Evolutionary conservation across 139 green algal genomes (phyloP).

Genomic region (Micractinium conductrix): DNA sequence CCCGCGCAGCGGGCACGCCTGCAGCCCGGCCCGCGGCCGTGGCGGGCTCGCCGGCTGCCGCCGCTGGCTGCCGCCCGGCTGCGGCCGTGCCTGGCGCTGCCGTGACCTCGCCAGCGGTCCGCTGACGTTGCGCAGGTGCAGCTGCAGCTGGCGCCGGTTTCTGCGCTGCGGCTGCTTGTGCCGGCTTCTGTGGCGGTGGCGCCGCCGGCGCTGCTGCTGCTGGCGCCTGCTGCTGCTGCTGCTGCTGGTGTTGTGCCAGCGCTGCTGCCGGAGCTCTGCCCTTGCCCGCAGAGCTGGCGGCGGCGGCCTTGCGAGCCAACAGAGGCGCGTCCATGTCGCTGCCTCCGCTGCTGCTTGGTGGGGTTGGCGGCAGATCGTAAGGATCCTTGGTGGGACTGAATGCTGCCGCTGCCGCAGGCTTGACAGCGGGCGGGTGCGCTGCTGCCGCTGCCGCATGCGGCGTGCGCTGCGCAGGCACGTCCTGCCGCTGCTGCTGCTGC

Average conservation of each 20-base stretch:
- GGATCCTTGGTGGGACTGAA: too few relatives aligned
- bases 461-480: background rate
- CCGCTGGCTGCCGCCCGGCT: too few relatives aligned
- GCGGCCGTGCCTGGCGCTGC: too few relatives aligned
- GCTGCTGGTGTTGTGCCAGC: background rate
- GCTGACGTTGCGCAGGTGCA: too few relatives aligned
- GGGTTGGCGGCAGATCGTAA: background rate
- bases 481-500: background rate
- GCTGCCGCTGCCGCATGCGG: background rate
- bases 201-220: background rate
- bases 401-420: background rate
- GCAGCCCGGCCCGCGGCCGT: too few relatives aligned
- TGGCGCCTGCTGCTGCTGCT: background rate
- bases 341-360: background rate
- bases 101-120: too few relatives aligned
- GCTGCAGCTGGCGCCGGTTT: background rate
- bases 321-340: too few relatives aligned
- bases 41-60: too few relatives aligned
- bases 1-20: too few relatives aligned
- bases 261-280: background rate
- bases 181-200: background rate
- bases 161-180: background rate
- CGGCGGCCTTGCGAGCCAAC: too few relatives aligned
- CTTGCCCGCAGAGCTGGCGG: background rate
- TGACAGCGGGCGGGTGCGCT: background rate